phyloP scores from a whole-genome alignment of 2,329 filamentous ascomycete genomes.

The Dothistroma pini region DNA sequence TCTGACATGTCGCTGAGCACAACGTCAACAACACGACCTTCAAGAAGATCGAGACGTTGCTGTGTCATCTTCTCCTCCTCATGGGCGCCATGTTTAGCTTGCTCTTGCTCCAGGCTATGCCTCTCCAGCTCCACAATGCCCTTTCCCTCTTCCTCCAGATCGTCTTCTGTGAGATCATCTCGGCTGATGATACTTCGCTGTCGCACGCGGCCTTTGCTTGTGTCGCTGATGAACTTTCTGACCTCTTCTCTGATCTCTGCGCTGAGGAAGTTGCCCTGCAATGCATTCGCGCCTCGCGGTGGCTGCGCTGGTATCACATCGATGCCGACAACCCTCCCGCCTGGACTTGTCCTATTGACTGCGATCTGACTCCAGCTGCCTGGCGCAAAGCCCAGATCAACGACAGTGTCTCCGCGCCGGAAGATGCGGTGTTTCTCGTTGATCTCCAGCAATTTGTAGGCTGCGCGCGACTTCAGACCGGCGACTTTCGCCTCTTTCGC shows the following conservation, averaged over 20 bases:
- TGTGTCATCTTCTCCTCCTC: conserved; percentile 19
- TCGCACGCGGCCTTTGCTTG: conserved; percentile 53
- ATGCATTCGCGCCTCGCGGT: conserved; percentile 84
- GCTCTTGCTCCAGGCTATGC: conserved; percentile 39
- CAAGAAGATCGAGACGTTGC: conserved; percentile 26
- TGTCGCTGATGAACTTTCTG: conserved; percentile 67
- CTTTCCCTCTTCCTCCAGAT: conserved; percentile 42
- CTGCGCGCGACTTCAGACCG: conserved; percentile 82
- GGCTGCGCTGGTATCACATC: conserved; percentile 92
- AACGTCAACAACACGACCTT: conserved; percentile 71
- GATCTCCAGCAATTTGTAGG: conserved; percentile 91
- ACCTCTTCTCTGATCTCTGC: conserved; percentile 70
- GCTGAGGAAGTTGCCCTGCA: conserved; percentile 90
- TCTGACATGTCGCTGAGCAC: conserved; percentile 99
- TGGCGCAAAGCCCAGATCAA: conserved; percentile 81
- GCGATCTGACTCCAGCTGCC: conserved; percentile 74
- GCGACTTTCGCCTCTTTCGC: conserved; percentile 72
- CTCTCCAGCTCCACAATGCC: conserved; percentile 67
- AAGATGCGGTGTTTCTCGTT: conserved; percentile 80
- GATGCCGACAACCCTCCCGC: conserved; percentile 76
- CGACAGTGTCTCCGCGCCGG: conserved; percentile 73
- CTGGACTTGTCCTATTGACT: conserved; percentile 68
- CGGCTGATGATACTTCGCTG: conserved; percentile 24
- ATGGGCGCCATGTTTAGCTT: conserved; percentile 6
- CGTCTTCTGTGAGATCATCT: conserved; percentile 36